phyloP scores from a whole-genome alignment of 2,329 filamentous ascomycete genomes.

The Hymenoscyphus linearis region DNA sequence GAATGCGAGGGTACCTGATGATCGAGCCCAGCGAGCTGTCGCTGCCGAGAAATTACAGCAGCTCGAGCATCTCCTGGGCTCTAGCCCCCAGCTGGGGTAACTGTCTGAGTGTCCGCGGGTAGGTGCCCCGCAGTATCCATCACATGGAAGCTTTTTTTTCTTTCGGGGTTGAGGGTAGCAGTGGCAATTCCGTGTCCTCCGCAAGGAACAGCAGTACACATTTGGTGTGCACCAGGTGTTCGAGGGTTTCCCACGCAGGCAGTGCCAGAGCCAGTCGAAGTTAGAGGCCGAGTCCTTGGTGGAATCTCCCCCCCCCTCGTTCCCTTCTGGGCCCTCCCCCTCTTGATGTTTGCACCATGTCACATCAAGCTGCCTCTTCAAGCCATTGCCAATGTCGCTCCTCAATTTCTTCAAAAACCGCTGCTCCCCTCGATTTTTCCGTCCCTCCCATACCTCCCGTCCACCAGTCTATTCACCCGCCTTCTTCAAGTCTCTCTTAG shows the following conservation, averaged over 20 bases:
- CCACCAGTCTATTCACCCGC: neutral
- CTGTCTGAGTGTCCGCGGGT: no score
- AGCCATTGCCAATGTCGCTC: neutral
- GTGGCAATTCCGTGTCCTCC: neutral
- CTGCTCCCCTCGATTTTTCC: neutral
- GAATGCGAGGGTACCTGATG: no score
- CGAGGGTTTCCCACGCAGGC: neutral
- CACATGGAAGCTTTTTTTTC: no score
- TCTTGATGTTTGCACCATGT: constrained; percentile 8
- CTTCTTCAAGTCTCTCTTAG: neutral
- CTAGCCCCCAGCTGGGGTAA: no score
- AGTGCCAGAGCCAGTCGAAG: no score
- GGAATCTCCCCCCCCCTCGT: neutral
- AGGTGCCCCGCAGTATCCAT: no score
- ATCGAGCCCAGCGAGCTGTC: no score
- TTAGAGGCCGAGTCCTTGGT: no score
- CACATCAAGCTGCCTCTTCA: constrained; percentile 2
- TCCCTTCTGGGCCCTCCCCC: neutral
- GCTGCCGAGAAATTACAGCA: no score
- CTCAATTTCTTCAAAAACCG: neutral
- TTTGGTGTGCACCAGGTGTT: neutral
- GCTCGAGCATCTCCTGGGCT: no score
- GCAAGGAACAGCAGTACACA: no score
- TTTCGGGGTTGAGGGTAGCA: no score
- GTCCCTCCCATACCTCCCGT: neutral